A percentile compares a stretch with the other conserved stretches of the same genome.
Conservation (phyloP, 345 rosid genomes). For the Psidium friedrichsthalianum region DNA sequence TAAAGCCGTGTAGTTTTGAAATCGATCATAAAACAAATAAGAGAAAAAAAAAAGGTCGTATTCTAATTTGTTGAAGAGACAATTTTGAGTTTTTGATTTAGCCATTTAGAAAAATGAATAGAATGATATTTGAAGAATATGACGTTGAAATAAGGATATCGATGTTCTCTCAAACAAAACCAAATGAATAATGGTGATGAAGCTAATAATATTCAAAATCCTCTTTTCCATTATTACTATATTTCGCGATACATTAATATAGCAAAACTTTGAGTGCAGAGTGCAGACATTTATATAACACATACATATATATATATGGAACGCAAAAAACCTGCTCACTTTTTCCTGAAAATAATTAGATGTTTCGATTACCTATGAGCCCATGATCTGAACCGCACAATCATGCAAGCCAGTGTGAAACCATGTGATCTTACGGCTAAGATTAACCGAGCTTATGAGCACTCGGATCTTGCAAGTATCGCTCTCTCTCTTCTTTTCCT, state of each 20-base stretch:
- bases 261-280: not conserved
- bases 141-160: not conserved
- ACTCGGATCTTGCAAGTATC: not conserved
- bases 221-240: not conserved
- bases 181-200: not conserved
- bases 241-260: not conserved
- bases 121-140: fast-evolving
- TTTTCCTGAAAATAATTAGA: not conserved
- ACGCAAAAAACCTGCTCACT: too few species aligned
- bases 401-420: not conserved
- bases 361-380: not conserved
- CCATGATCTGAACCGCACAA: not conserved
- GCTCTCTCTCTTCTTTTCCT: too few species aligned
- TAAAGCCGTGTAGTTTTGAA: not conserved
- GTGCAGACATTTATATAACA: not conserved
- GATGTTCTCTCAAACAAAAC: fast-evolving
- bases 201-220: not conserved
- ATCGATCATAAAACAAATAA: not conserved
- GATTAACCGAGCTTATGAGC: not conserved
- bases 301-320: too few species aligned
- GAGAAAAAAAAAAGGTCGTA: too few species aligned
- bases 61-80: not conserved
- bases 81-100: not conserved
- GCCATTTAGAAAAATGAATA: not conserved
- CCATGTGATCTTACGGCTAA: not conserved